Conservation (phyloP, 345 rosid species). For the Eucalyptus regnans region DNA sequence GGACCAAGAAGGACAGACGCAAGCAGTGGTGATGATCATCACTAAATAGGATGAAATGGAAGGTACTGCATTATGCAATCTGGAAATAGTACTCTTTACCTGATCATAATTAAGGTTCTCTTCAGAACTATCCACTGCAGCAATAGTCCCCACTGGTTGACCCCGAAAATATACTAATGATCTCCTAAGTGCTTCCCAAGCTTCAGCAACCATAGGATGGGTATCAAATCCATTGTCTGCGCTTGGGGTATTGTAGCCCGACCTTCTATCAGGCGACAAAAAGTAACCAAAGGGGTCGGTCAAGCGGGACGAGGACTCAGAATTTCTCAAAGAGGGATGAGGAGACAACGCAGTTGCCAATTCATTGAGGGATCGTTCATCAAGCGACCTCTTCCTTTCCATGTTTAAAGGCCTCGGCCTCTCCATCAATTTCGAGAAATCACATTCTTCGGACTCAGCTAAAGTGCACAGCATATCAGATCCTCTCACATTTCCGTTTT, state of each 20-base stretch:
- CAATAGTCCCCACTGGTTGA: conserved; percentile 86
- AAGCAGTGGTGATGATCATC: background rate
- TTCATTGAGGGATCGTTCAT: conserved; percentile 49
- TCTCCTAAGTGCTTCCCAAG: conserved; percentile 75
- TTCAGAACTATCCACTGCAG: conserved; percentile 71
- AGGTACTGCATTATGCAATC: background rate
- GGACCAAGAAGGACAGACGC: background rate
- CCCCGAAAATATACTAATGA: conserved; percentile 75
- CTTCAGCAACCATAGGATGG: conserved; percentile 68
- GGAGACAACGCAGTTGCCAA: conserved; percentile 36
- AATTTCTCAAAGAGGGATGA: conserved; percentile 11
- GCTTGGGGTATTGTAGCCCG: conserved; percentile 58
- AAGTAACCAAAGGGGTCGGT: conserved; percentile 24
- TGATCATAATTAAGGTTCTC: conserved; percentile 93
- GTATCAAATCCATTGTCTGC: conserved; percentile 31
- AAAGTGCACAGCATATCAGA: conserved; percentile 9
- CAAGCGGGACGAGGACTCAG: conserved; percentile 10
- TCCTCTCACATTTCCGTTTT: conserved; percentile 16
- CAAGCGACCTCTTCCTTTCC: conserved; percentile 69
- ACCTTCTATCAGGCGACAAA: conserved; percentile 48
- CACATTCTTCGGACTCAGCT: conserved; percentile 40
- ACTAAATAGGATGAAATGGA: background rate
- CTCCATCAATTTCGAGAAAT: conserved; percentile 54
- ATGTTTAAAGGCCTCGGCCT: conserved; percentile 64
- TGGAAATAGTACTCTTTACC: conserved; percentile 17